Evolutionary conservation across 331 rosid genomes (phyloP).

Genomic region (Arachis monticola): DNA sequence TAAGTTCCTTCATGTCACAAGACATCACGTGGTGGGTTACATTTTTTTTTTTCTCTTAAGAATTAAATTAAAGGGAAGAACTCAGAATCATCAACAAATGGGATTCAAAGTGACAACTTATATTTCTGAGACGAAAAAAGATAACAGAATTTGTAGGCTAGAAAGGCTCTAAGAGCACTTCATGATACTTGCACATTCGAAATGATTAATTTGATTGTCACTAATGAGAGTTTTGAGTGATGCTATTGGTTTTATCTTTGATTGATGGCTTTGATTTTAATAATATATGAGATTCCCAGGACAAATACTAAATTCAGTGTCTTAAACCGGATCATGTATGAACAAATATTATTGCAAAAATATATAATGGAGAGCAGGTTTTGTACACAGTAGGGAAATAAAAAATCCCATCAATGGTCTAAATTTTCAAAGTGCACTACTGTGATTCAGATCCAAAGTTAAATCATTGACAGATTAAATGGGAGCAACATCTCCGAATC

Average conservation of each 20-base stretch:
- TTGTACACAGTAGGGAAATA: constrained; percentile 35
- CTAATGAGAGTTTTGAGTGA: background rate
- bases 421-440: constrained; percentile 25
- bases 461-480: constrained; percentile 33
- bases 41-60: background rate
- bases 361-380: constrained; percentile 25
- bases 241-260: background rate
- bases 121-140: background rate
- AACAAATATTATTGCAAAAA: constrained; percentile 17
- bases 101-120: constrained; percentile 12
- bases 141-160: constrained; percentile 25
- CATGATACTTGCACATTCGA: constrained; percentile 24
- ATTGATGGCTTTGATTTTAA: constrained; percentile 30
- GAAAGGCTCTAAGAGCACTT: background rate
- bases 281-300: constrained; percentile 45
- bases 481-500: constrained; percentile 42
- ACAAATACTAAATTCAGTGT: constrained; percentile 45
- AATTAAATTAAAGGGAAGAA: background rate
- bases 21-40: constrained; percentile 59
- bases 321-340: constrained; percentile 55
- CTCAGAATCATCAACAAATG: constrained; percentile 11
- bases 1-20: constrained; percentile 43
- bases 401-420: constrained; percentile 4
- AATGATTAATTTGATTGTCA: background rate
- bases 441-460: constrained; percentile 56